Conservation (phyloP, 1,284 basidiomycete species). For the Mycosarcoma mackinlayi region DNA sequence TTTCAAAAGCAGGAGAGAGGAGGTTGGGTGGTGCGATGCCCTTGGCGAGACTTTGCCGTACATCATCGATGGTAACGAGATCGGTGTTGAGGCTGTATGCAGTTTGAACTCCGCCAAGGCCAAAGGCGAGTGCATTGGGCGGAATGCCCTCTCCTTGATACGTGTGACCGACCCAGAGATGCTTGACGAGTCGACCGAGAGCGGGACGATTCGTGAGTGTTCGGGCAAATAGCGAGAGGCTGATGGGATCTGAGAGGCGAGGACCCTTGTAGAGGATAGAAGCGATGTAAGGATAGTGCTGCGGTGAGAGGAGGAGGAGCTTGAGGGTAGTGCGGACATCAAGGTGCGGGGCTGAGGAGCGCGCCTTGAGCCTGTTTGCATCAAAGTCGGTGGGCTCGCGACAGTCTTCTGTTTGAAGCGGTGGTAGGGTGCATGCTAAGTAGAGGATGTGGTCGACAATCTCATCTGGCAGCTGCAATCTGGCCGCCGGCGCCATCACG, state of each 20-base stretch:
- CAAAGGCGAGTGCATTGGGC: slow-evolving; percentile 37
- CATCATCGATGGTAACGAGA: slow-evolving; percentile 40
- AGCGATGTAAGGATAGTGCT: slow-evolving; percentile 49
- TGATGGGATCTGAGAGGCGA: slow-evolving; percentile 48
- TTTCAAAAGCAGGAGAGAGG: slow-evolving; percentile 47
- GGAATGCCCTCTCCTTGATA: slow-evolving; percentile 46
- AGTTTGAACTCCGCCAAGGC: slow-evolving; percentile 34
- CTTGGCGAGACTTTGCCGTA: slow-evolving; percentile 30
- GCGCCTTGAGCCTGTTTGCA: slow-evolving; percentile 40
- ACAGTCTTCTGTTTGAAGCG: slow-evolving; percentile 27
- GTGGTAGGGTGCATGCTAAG: slow-evolving; percentile 47
- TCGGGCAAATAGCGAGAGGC: slow-evolving; percentile 46
- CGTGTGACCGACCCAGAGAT: slow-evolving; percentile 55
- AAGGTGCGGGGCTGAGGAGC: slow-evolving; percentile 44
- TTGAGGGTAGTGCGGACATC: slow-evolving; percentile 46
- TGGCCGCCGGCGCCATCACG: slow-evolving; percentile 21
- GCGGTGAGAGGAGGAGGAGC: slow-evolving; percentile 49
- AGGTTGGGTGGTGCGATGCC: slow-evolving; percentile 40
- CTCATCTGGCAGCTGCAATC: slow-evolving; percentile 49
- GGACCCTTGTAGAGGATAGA: slow-evolving; percentile 53
- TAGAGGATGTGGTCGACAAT: slow-evolving; percentile 53
- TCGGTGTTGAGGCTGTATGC: slow-evolving; percentile 48
- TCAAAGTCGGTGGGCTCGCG: slow-evolving; percentile 43
- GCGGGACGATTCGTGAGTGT: slow-evolving; percentile 47
- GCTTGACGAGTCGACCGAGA: slow-evolving; percentile 48